A percentile compares a stretch with the other conserved stretches of the same genome.
phyloP scores from a whole-genome alignment of 495 filamentous ascomycete species.

The Ascodesmis nigricans region DNA sequence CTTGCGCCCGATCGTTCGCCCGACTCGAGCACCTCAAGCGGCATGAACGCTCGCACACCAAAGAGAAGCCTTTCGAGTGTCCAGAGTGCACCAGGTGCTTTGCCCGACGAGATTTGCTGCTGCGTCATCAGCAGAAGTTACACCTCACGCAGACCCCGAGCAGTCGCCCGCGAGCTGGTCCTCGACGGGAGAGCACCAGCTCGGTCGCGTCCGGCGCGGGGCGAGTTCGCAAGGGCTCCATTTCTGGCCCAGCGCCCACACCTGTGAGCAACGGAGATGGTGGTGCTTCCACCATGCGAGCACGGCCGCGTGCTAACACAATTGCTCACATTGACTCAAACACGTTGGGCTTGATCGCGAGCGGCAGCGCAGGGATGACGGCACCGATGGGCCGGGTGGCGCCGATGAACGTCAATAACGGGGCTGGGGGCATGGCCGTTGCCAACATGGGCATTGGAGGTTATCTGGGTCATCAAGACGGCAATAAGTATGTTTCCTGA shows the following conservation, averaged over 20 bases:
- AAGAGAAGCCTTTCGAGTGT: constrained; percentile 98
- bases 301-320: constrained; percentile 86
- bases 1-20: constrained; percentile 82
- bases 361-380: too few relatives aligned
- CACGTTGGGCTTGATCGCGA: constrained; percentile 45
- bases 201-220: constrained; percentile 31
- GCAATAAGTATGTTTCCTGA: too few relatives aligned
- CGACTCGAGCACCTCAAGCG: constrained; percentile 92
- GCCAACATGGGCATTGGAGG: constrained; percentile 29
- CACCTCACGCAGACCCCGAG: constrained; percentile 90
- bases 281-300: constrained; percentile 28
- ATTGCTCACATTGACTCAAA: constrained; percentile 80
- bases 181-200: constrained; percentile 64
- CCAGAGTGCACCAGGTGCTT: constrained; percentile 91
- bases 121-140: constrained; percentile 95
- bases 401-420: too few relatives aligned
- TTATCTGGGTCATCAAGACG: constrained; percentile 4
- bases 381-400: too few relatives aligned
- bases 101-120: constrained; percentile 72
- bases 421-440: constrained; percentile 3
- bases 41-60: constrained; percentile 95
- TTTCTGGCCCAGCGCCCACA: constrained; percentile 35
- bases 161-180: constrained; percentile 60
- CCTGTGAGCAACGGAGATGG: constrained; percentile 27
- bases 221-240: constrained; percentile 78